phyloP scores from a whole-genome alignment of 2,329 filamentous ascomycete species.

The Verticillium tricorpus region DNA sequence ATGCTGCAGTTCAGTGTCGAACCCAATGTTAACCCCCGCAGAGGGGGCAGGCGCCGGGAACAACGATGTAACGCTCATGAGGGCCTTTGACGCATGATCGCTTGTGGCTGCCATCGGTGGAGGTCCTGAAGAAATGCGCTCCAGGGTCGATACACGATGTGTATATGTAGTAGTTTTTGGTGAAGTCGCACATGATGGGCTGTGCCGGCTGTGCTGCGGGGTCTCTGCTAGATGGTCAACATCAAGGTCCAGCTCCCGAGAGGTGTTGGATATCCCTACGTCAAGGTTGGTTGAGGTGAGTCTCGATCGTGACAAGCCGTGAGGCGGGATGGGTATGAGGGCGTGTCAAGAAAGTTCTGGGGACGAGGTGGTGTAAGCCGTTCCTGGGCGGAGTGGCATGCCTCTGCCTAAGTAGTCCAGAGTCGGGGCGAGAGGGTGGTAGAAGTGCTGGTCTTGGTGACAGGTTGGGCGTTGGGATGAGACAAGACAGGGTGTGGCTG shows the following conservation, averaged over 20 bases:
- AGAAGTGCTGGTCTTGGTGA: neutral
- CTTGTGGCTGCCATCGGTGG: slow-evolving; percentile 59
- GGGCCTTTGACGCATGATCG: slow-evolving; percentile 58
- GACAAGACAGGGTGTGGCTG: neutral
- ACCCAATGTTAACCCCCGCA: slow-evolving; percentile 27
- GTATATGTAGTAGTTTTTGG: slow-evolving; percentile 76
- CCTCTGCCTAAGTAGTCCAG: neutral
- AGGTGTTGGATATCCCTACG: neutral
- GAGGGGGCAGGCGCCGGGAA: slow-evolving; percentile 55
- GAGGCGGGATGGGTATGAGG: neutral
- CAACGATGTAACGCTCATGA: slow-evolving; percentile 70
- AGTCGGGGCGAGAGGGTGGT: neutral
- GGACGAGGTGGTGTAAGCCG: neutral
- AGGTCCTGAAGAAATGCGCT: slow-evolving; percentile 66
- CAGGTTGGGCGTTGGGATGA: neutral
- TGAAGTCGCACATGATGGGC: slow-evolving; percentile 56
- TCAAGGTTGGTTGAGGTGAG: neutral
- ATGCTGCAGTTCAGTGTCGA: neutral
- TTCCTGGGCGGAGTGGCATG: neutral
- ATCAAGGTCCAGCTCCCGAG: neutral
- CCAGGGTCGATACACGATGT: slow-evolving; percentile 64
- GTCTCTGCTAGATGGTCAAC: neutral
- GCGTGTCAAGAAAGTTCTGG: neutral
- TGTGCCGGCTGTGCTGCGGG: neutral
- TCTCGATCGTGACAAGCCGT: neutral